These are phyloP conservation scores for Mikania micrantha DNA, from an alignment of 129 eudicot species.

Conservation along the genomic window DNA sequence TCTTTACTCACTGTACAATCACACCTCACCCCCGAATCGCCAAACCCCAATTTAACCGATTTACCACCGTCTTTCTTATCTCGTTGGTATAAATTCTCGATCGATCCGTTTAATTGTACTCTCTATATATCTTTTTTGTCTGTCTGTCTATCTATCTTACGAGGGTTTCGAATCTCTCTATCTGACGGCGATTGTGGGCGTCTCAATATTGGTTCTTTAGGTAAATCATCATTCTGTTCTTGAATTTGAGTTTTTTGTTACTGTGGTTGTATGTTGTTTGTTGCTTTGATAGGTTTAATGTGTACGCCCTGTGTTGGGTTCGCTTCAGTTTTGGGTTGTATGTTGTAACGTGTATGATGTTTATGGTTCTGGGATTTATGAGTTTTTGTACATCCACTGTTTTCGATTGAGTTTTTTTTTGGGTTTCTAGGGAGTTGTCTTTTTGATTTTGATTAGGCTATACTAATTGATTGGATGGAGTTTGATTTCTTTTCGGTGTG, in stretches of 20 bases:
- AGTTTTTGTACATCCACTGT: neutral
- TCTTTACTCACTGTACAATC: neutral
- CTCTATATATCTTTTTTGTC: neutral
- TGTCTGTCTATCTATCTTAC: too few relatives aligned
- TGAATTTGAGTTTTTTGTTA: neutral
- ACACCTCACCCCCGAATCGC: conserved; percentile 13
- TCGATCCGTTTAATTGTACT: conserved; percentile 8
- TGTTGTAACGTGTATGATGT: conserved; percentile 2
- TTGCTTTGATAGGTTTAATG: neutral
- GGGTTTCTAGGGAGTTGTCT: conserved; percentile 4
- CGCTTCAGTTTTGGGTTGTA: neutral
- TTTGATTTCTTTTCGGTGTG: neutral
- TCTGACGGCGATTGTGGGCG: neutral
- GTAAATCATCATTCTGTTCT: neutral
- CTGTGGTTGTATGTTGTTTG: neutral
- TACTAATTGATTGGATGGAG: neutral
- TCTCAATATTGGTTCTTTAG: neutral
- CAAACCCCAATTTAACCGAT: conserved; percentile 21
- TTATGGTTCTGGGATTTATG: neutral
- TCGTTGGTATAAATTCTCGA: neutral
- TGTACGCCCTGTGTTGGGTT: neutral
- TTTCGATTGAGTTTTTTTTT: neutral
- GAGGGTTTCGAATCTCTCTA: conserved; percentile 10
- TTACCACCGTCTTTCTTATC: neutral
- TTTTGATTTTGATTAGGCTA: neutral